Evolutionary conservation across 805 yeast species (phyloP).

Genomic region (Candida koratica): DNA sequence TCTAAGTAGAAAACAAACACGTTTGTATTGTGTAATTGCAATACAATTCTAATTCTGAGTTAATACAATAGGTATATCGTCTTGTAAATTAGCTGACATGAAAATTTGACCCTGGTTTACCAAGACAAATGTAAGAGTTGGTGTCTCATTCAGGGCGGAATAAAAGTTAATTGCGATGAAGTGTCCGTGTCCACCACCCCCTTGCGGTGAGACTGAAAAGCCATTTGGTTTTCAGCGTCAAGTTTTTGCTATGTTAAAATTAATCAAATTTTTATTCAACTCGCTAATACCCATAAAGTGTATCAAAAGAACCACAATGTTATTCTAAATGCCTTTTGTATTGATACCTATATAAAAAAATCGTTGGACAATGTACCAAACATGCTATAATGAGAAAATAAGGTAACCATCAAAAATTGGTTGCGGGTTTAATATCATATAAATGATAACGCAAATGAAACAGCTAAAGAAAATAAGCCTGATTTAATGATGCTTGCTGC

Average conservation of each 20-base stretch:
- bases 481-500: slow-evolving; percentile 24
- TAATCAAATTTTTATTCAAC: slow-evolving; percentile 1
- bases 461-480: slow-evolving; percentile 23
- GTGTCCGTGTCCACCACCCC: slow-evolving; percentile 4
- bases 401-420: slow-evolving; percentile 3
- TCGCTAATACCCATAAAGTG: not conserved
- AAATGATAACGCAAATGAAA: slow-evolving; percentile 18
- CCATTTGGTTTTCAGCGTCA: slow-evolving; percentile 1
- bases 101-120: slow-evolving; percentile 6
- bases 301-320: slow-evolving; percentile 1
- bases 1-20: not conserved
- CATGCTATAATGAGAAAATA: slow-evolving; percentile 1
- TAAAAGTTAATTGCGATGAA: slow-evolving; percentile 5
- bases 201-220: slow-evolving; percentile 5
- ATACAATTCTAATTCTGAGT: not conserved
- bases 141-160: not conserved
- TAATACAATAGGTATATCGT: not conserved
- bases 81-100: not conserved
- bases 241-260: slow-evolving; percentile 1
- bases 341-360: slow-evolving; percentile 9
- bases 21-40: not conserved
- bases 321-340: slow-evolving; percentile 6
- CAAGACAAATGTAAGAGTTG: not conserved
- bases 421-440: slow-evolving; percentile 10
- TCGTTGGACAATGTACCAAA: slow-evolving; percentile 4